phyloP scores from a whole-genome alignment of 2,329 filamentous ascomycete genomes.

The Aspergillus sp. region DNA sequence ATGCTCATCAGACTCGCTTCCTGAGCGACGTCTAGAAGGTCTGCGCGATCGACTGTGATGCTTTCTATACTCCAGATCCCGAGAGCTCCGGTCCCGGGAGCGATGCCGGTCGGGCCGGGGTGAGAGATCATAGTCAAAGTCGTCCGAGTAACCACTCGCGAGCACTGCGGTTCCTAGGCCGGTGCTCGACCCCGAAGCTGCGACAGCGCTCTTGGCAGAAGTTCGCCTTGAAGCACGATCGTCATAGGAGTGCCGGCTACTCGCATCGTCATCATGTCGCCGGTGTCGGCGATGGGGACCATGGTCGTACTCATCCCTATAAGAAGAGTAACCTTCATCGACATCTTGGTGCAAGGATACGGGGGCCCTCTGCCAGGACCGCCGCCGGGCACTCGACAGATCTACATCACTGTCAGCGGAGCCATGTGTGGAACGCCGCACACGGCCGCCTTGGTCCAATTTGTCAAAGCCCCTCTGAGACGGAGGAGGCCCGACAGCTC shows the following conservation, averaged over 20 bases:
- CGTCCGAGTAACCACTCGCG: constrained; percentile 39
- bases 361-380: constrained; percentile 46
- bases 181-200: constrained; percentile 21
- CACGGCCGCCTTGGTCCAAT: constrained; percentile 32
- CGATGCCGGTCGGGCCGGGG: constrained; percentile 27
- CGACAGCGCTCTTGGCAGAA: constrained; percentile 19
- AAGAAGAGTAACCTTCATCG: constrained; percentile 46
- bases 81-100: constrained; percentile 24
- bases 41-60: constrained; percentile 29
- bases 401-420: constrained; percentile 36
- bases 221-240: constrained; percentile 24
- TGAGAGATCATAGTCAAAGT: constrained; percentile 32
- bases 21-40: constrained; percentile 25
- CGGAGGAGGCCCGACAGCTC: constrained; percentile 40
- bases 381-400: constrained; percentile 38
- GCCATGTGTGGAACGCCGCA: constrained; percentile 26
- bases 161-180: constrained; percentile 42
- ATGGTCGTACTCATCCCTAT: constrained; percentile 49
- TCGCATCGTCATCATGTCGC: constrained; percentile 25
- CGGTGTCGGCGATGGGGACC: constrained; percentile 41
- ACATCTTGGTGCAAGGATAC: constrained; percentile 52
- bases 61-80: constrained; percentile 16
- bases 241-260: constrained; percentile 22
- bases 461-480: constrained; percentile 42
- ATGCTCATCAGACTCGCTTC: constrained; percentile 31